Percentiles rank a stretch among this genome's conserved stretches.
Conservation (phyloP, 176 grass and related monocot species). For the Avena atlantica region DNA sequence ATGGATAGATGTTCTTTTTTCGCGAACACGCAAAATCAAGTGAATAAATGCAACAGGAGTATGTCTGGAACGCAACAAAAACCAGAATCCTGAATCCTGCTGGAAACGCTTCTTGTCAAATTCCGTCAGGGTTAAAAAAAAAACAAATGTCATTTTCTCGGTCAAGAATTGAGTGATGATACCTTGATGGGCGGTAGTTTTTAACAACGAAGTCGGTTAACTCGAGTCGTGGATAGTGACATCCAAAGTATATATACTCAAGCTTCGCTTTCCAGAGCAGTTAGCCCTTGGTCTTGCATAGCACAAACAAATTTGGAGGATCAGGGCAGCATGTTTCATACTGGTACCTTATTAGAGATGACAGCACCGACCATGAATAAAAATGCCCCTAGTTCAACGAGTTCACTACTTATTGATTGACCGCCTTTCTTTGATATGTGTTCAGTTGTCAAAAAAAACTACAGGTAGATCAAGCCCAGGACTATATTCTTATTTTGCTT, state of each 20-base stretch:
- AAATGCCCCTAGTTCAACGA: no score
- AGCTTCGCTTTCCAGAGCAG: slow-evolving; percentile 39
- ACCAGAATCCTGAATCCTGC: background rate
- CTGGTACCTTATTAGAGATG: background rate
- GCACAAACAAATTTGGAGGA: slow-evolving; percentile 40
- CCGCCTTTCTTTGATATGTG: no score
- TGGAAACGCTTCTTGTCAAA: background rate
- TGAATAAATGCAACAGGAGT: background rate
- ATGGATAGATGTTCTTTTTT: slow-evolving; percentile 16
- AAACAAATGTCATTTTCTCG: slow-evolving; percentile 41
- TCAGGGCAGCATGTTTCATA: background rate
- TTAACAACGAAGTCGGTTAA: slow-evolving; percentile 46
- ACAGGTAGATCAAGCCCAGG: no score
- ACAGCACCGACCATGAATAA: no score
- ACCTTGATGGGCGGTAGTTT: slow-evolving; percentile 44
- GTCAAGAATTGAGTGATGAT: slow-evolving; percentile 3
- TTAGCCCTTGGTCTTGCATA: slow-evolving; percentile 26
- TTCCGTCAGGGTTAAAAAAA: background rate
- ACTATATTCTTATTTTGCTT: no score
- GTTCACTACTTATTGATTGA: no score
- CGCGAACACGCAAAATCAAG: background rate
- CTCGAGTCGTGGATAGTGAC: slow-evolving; percentile 43
- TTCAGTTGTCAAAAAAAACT: no score
- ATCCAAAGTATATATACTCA: slow-evolving; percentile 2
- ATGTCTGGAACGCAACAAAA: background rate